Base-by-base conservation (phyloP, 1,284 basidiomycete species). In the Naganishia liquefaciens region DNA sequence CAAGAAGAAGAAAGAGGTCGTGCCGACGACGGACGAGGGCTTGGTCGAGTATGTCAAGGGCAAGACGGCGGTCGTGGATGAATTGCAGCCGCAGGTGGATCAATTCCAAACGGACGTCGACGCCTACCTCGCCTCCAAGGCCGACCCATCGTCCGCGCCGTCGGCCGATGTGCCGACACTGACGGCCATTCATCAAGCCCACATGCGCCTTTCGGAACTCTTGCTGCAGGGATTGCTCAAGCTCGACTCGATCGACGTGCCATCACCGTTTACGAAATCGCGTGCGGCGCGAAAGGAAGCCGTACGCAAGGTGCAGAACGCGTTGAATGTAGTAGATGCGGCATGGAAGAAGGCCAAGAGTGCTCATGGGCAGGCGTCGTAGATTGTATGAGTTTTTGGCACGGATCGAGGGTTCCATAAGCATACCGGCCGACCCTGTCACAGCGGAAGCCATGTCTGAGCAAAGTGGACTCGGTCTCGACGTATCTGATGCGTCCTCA, bases 241-340 rank as follows among this genome's bases (percentile, higher is more conserved):
- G 67, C 69, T 82, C 43, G 81, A 82, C 70, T 76, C 77, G 39
- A 74, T 81, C 49, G 77, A 81, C 54, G 77, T 82, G 37, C 78
- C 77, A 3, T 66, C 66, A 13, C 74, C 70, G 39, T 82, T 79
- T 75, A 69, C 67, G 6, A 71, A 77, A n/a, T 81, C 81, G 28
- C 73, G 81, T 57, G 70, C 73, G 66, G 79, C 77, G 68, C 72
- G 81, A 62, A 82, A 82, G 69, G 76, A 79, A 33, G 80, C 77
- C 0, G 81, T 82, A 7, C 76, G 69, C 69, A 69, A 68, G 27
- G 77, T 82, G 15, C 81, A 82, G 70, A 73, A 68, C n/a, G 73
- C 76, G 60, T 70, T 82, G 64, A 79, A 78, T 40, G 70, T 71
- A 43, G 75, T 81, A 17, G 81, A 82, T 64, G 75, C 75, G 25